Evolutionary conservation across 371 early-diverging fungal species (phyloP), one percentile per base, ranked within the genome.

Genomic region (Rhizopus sp.): DNA sequence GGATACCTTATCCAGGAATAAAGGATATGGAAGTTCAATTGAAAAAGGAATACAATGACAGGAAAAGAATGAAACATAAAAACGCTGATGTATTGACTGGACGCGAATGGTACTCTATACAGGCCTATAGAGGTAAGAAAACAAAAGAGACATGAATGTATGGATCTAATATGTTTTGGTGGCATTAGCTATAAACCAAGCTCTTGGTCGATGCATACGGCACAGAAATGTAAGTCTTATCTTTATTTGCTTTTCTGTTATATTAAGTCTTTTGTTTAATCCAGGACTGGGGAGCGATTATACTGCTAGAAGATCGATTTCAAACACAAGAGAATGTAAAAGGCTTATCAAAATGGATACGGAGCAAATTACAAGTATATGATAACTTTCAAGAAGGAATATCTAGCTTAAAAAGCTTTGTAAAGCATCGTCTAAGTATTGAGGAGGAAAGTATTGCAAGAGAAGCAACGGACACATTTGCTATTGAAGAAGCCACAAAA

Each of bases 121-220:
- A 97, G 69, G 98, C 98, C 0, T 90, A 81, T 45, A 76, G 95
- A 35, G 75, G 74, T 73, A 61, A 45, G 32, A 23, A 13, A 12
- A 30, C 9, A 4, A 16, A 7, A 6, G 8, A 5, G 10, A n/a
- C 3, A 9, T 32, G 33, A 3, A 31, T 39, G 5, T 1, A n/a
- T 3, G 4, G 39, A 38, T 34, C 3, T 41, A 15, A n/a, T 16
- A 40, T 33, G 12, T 30, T 15, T 23, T 23, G 23, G 23, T 23
- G 23, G 23, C 23, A 23, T 23, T 55, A 78, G 95, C 98, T 4
- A 88, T 94, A 40, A 98, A 97, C 64, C 98, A 98, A 71, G 98
- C 98, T 0, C 64, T 97, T 10, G 99, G 99, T 10, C 75, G 99
- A 48, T 93, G 91, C 53, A 88, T 98, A 35, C 83, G 99, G n/a